Conservation (phyloP, 306 rosid genomes). For the Arachis hypogaea region DNA sequence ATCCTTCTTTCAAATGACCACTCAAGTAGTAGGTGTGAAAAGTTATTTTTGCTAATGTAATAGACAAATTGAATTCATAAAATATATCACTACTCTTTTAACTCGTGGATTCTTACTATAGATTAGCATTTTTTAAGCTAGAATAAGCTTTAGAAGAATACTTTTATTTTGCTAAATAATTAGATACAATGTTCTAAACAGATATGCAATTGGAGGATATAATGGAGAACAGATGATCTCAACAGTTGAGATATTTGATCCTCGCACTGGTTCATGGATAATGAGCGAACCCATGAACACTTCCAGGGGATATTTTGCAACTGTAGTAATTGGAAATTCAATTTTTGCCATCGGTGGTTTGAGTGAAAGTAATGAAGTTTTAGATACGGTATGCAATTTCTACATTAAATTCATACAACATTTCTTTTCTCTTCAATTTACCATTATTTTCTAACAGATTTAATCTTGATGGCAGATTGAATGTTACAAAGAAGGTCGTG, state of each 20-base stretch:
- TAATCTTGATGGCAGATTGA: slow-evolving; percentile 46
- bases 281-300: slow-evolving; percentile 41
- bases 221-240: slow-evolving; percentile 43
- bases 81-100: neutral
- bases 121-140: no score
- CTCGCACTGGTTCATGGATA: slow-evolving; percentile 48
- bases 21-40: no score
- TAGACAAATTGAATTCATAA: no score
- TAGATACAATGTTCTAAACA: slow-evolving; percentile 12
- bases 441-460: neutral
- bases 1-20: no score
- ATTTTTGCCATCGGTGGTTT: slow-evolving; percentile 50
- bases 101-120: no score
- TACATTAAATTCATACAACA: neutral
- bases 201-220: slow-evolving; percentile 56
- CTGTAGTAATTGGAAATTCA: slow-evolving; percentile 44
- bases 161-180: neutral
- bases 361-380: slow-evolving; percentile 7
- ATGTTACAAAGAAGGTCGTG: slow-evolving; percentile 46
- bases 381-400: slow-evolving; percentile 42
- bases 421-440: neutral
- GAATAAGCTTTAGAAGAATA: neutral
- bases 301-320: slow-evolving; percentile 42
- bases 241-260: slow-evolving; percentile 54
- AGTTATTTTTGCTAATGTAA: no score